A percentile compares a stretch with the other conserved stretches of the same genome.
phyloP scores from a whole-genome alignment of 352 stramenopile species.

The Globisporangium spiculum region DNA sequence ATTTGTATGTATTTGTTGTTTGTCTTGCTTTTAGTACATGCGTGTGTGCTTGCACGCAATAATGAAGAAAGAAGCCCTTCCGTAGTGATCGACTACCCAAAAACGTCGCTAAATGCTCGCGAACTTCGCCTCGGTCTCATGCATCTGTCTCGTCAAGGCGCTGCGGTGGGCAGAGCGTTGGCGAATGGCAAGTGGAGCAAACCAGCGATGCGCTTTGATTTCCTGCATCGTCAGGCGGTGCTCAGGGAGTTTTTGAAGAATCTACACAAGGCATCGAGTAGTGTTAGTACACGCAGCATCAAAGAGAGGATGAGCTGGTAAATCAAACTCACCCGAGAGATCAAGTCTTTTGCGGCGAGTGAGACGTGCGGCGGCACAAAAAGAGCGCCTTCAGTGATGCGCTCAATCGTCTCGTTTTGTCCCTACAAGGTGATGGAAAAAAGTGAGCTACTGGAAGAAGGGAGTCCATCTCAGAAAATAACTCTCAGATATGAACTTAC shows the following conservation, averaged over 20 bases:
- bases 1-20: constrained; percentile 1
- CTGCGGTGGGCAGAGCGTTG: constrained; percentile 39
- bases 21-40: constrained; percentile 6
- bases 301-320: neutral
- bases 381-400: constrained; percentile 89
- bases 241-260: constrained; percentile 68
- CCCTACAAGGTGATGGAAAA: constrained; percentile 38
- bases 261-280: constrained; percentile 27
- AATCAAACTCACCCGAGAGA: constrained; percentile 42
- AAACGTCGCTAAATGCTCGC: neutral
- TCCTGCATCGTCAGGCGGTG: constrained; percentile 58
- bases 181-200: constrained; percentile 50
- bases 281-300: neutral
- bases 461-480: neutral
- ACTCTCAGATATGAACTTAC: constrained; percentile 27
- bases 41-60: neutral
- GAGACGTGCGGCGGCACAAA: constrained; percentile 70
- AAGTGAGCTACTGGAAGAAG: neutral
- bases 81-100: neutral
- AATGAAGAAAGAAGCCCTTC: neutral
- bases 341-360: constrained; percentile 66
- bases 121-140: constrained; percentile 1
- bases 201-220: constrained; percentile 80
- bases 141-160: neutral
- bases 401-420: constrained; percentile 94